Evolutionary conservation across 1,139 yeast species (phyloP), one percentile per base, ranked within the genome.

Genomic region (Trichomonascaceae sp.): DNA sequence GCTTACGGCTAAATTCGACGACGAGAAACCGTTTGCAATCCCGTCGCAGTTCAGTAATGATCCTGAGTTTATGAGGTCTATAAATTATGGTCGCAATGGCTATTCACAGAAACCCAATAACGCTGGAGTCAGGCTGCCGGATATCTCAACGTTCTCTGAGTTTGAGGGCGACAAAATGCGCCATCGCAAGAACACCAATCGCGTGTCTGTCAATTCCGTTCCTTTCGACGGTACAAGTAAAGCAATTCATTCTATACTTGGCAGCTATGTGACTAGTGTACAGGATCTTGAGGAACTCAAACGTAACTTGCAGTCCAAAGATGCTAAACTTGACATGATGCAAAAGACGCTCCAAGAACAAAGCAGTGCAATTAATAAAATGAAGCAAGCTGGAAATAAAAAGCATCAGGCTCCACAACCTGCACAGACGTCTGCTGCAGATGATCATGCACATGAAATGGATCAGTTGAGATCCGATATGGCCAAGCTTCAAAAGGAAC

Each of bases 201-300:
- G 52, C 18, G 32, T 50, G 12, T 45, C 63, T 7, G 57, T 64
- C 22, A 61, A 60, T 8, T 61, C 66, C 9, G 65, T 64, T 20
- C 67, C 67, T 1, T 46, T 63, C 43, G 67, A 64, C 47, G 59
- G 60, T n/a, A 63, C 62, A 32, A 66, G 63, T 53, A 60, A 60
- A 45, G 67, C 67, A 4, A 49, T 64, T 24, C 61, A 63, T 43
- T 57, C 64, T 4, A 66, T 66, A 7, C 60, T 64, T 45, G 57
- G 60, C 27, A 61, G 62, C 49, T 64, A 63, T 49, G 62, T 60
- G 55, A 51, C 60, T 32, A 61, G 60, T 43, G 59, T 63, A 17
- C 60, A 60, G 19, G 58, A 58, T 48, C 58, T 64, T 15, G 63
- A 62, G 51, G 53, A 53, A 3, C 60, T 60, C 44, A 62, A 59